These are phyloP conservation scores for Hagleromyces aurorensis DNA, from an alignment of 805 yeast genomes.

Conservation along the genomic window DNA sequence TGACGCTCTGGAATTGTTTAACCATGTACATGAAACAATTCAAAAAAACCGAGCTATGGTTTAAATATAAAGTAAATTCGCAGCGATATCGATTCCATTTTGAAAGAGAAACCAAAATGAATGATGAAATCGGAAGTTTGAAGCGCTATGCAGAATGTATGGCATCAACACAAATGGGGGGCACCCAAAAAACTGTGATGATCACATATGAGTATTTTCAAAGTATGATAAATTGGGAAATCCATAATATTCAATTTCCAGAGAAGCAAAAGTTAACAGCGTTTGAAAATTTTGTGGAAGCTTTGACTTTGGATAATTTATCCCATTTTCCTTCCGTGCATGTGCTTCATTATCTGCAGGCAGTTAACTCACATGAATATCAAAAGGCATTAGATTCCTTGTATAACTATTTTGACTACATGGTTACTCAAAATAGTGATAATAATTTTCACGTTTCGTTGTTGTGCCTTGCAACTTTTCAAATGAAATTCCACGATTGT, in stretches of 20 bases:
- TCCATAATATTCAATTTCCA: conserved; percentile 6
- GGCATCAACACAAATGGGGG: no score
- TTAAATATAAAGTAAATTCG: neutral
- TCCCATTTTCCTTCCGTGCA: conserved; percentile 24
- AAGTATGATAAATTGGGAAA: conserved; percentile 18
- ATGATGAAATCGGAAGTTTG: conserved; percentile 3
- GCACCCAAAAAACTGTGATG: no score
- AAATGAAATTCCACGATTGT: conserved; percentile 58
- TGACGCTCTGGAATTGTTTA: conserved; percentile 8
- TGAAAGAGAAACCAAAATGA: conserved; percentile 10
- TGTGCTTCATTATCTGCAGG: conserved; percentile 18
- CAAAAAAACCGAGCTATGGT: conserved; percentile 5
- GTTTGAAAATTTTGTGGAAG: conserved; percentile 3
- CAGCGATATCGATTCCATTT: conserved; percentile 1
- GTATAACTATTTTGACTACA: conserved; percentile 60
- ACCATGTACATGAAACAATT: conserved; percentile 4
- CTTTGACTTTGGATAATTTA: conserved; percentile 14
- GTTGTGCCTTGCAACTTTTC: conserved; percentile 61
- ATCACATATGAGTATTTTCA: conserved; percentile 16
- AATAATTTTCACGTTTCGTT: conserved; percentile 71
- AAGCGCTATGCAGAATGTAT: no score
- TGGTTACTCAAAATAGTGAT: conserved; percentile 58
- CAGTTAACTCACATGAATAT: conserved; percentile 12
- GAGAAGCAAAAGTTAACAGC: no score
- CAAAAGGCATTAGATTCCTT: conserved; percentile 42